Evolutionary conservation across 345 rosid genomes (phyloP), one percentile per base, ranked within the genome.

Genomic region (Sapria himalayana): DNA sequence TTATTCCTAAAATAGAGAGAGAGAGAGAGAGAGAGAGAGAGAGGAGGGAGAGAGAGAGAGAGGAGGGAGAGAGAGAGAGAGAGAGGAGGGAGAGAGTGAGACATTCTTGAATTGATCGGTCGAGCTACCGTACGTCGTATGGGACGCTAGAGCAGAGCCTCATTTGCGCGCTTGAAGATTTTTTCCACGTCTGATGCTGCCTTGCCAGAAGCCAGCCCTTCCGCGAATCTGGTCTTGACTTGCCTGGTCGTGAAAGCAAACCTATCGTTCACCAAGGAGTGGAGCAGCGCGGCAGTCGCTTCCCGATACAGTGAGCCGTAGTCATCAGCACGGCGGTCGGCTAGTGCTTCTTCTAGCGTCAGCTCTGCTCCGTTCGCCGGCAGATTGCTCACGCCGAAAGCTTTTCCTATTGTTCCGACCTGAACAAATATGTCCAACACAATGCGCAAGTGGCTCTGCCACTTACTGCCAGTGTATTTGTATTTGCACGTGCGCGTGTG

Each of bases 231-330:
- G 15, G 77, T 60, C 61, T 79, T 66, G 20, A 91, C 99, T 61
- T 91, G 95, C 43, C 54, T 48, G 31, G 93, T 69, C 0, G 79
- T 58, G 67, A 61, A 68, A 43, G 92, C 73, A 58, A 91, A 91
- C 62, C 39, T 69, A 42, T 48, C 18, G 61, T 45, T 69, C 1
- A 61, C 80, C 89, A 91, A 50, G 49, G 99, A 91, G 65, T 91
- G 82, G 48, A 91, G 71, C 52, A 77, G 64, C 17, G 99, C 59
- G 9, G 99, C 99, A 29, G 93, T 74, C 10, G 92, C 99, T 80
- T 91, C 89, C 36, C 99, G 58, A 63, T 69, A 85, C 39, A 85
- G 94, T 2, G 58, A 43, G 0, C 96, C 94, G 21, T 69, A 46
- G 15, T 84, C 71, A 50, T 85, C 92, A 1, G 43, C 46, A 2